Conservation (phyloP, 345 rosid species). For the Erucastrum elatum region DNA sequence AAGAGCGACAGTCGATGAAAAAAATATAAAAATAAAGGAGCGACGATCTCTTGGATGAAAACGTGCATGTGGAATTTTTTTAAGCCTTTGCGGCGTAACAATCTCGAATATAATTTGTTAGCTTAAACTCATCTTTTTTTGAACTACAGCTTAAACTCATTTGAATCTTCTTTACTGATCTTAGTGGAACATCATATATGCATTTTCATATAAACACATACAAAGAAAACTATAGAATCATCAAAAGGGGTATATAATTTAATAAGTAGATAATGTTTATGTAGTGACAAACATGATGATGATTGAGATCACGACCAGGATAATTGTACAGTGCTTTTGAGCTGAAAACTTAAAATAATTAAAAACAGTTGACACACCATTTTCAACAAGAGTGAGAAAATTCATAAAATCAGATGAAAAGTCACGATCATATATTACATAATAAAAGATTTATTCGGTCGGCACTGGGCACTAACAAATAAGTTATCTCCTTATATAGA, state of each 20-base stretch:
- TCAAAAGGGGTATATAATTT: neutral
- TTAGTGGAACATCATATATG: neutral
- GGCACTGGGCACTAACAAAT: constrained; percentile 23
- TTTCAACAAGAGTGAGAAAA: constrained; percentile 26
- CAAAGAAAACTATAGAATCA: neutral
- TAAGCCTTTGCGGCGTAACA: neutral
- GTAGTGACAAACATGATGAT: constrained; percentile 42
- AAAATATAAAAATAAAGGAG: too few relatives aligned
- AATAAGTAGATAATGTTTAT: constrained; percentile 12
- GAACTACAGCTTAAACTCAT: too few relatives aligned
- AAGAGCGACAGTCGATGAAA: too few relatives aligned
- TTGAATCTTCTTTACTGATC: too few relatives aligned
- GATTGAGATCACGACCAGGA: constrained; percentile 27
- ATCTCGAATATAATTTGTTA: constrained; percentile 2
- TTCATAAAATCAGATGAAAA: constrained; percentile 9
- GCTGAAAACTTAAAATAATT: constrained; percentile 22
- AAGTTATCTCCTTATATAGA: constrained; percentile 16
- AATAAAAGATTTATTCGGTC: constrained; percentile 26
- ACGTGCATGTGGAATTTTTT: neutral
- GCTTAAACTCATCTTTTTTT: neutral
- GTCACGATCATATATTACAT: constrained; percentile 20
- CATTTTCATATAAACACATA: neutral
- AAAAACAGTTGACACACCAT: constrained; percentile 36
- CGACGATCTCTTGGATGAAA: neutral
- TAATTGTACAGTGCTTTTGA: constrained; percentile 26